Evolutionary conservation across 2,329 filamentous ascomycete genomes (phyloP), one percentile per base, ranked within the genome.

Genomic region (Alternaria rosae): DNA sequence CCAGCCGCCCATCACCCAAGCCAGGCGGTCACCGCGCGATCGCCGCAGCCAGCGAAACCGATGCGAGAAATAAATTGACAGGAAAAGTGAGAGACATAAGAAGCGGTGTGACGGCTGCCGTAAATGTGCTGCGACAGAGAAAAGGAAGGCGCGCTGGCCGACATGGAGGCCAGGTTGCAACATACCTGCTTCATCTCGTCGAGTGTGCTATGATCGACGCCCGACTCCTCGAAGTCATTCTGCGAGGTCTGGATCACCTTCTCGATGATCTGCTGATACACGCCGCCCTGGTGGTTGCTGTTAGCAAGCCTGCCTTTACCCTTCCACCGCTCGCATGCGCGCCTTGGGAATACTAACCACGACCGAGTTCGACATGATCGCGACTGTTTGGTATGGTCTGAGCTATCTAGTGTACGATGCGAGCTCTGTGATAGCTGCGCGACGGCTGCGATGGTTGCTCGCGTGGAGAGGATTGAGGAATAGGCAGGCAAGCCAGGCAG

Each of bases 191-290:
- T 90, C 85, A 99, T 85, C 79, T 97, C 92, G 70, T 94, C 89
- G 74, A 99, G 84, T 54, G 94, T 94, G 71, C 88, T 85, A 79
- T 94, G 91, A 73, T 97, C 93, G 68, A 98, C 91, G 73, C 95
- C 95, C 72, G 91, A 93, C 82, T 99, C 95, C 80, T 99, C 95
- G 79, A 99, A 98, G 82, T 98, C 95, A 76, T 94, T 92, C 76
- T 92, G 88, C 76, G 94, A 97, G 70, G 78, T 77, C 52, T 74
- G 69, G 62, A 84, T 78, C 63, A 85, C 83, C 73, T 92, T 91
- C 72, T 94, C 91, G 81, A 98, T 92, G 78, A 99, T 93, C 82
- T 95, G 92, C 80, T 89, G 85, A 81, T 97, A 99, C 76, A 98
- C 90, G 70, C 84, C 82, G 75, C 95, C 95, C 84, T 79, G 54